Base-by-base conservation (phyloP, 1,284 basidiomycete species). In the Leccinum fallax region DNA sequence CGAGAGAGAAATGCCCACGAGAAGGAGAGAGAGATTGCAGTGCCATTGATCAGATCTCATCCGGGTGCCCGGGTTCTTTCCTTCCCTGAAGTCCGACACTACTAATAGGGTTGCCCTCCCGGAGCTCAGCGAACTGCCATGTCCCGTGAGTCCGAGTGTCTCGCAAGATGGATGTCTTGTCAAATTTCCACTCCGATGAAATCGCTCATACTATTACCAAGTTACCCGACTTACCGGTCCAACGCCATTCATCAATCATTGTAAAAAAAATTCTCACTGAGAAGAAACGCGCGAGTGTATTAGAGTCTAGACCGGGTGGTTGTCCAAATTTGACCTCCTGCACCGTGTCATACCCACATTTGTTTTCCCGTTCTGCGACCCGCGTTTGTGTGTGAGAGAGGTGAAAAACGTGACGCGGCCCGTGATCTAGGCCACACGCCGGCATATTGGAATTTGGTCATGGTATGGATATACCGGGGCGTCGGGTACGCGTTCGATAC, bases 321-420 rank as follows among this genome's bases (percentile, higher is more conserved):
- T 30, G 28, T 11, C 28, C 6, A 30, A 53, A 53, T 53, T 53
- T 53, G 28, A 30, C 28, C 26, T 53, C 51, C 51, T 30, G 30
- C 51, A 30, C 51, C 21, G 49, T 51, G 49, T 53, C 57, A 58
- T 57, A 24, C 32, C 16, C 16, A 58, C 54, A 34, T 36, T 58
- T 58, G 46, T 48, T 48, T 24, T 46, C 21, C 21, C 19, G 46
- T 13, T 19, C 19, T 16, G 32, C 52, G 52, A 53, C 52, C 52
- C 30, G 30, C 53, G 32, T 54, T 54, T 19, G 53, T 34, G 19
- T 8, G 30, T 8, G 46, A 8, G 46, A 24, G 43, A 43, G 43
- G 21, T 48, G 21, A 19, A 19, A 46, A 46, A 46, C 19, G 43
- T 46, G n/a, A 21, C 43, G 19, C 40, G 40, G 40, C n/a, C 40